phyloP scores from a whole-genome alignment of 2,329 filamentous ascomycete genomes.

The Cladophialophora yegresii region DNA sequence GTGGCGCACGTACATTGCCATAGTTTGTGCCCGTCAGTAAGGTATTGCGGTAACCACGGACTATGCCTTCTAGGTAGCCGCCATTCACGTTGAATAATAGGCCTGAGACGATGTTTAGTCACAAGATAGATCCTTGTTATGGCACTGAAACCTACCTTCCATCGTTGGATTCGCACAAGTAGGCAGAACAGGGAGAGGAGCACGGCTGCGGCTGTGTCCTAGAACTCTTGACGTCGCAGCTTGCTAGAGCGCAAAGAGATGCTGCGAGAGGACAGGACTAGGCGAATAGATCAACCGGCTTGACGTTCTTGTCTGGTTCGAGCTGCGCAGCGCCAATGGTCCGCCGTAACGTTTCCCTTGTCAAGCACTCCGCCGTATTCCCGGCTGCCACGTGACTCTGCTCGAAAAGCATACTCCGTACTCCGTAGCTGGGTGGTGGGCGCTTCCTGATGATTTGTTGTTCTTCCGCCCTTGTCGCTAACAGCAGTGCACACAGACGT shows the following conservation, averaged over 20 bases:
- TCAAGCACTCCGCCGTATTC: neutral
- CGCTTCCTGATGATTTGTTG: too few species aligned
- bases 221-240: slow-evolving; percentile 1
- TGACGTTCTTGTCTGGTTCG: neutral
- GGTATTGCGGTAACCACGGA: slow-evolving; percentile 92
- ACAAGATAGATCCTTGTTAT: slow-evolving; percentile 3
- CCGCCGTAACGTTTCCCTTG: neutral
- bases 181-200: neutral
- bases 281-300: slow-evolving; percentile 23
- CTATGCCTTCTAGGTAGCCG: slow-evolving; percentile 93
- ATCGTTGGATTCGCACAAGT: slow-evolving; percentile 10
- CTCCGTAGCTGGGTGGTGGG: too few species aligned
- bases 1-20: slow-evolving; percentile 54
- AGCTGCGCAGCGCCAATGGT: neutral
- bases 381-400: neutral
- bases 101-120: slow-evolving; percentile 50
- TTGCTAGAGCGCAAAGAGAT: slow-evolving; percentile 4
- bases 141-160: slow-evolving; percentile 27
- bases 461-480: too few species aligned
- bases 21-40: slow-evolving; percentile 90
- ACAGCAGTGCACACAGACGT: too few species aligned
- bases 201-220: neutral
- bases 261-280: slow-evolving; percentile 5
- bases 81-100: slow-evolving; percentile 93
- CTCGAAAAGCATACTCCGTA: neutral